Evolutionary conservation across 192 early-diverging fungal species (phyloP), one percentile per base, ranked within the genome.

Genomic region (Mortierella claussenii): DNA sequence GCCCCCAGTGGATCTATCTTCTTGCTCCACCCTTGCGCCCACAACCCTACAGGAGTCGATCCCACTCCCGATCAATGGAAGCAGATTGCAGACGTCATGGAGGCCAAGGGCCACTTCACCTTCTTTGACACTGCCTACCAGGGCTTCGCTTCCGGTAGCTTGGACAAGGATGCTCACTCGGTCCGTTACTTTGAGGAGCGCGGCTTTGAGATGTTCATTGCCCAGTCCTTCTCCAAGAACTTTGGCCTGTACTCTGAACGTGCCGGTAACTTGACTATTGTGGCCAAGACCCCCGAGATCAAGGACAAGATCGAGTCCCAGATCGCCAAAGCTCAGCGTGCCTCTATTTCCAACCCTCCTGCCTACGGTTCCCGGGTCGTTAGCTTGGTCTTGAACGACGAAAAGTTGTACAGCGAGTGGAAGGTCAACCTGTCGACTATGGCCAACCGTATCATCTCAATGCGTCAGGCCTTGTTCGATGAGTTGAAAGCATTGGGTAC

Each of bases 101-200:
- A 82, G 75, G 79, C 84, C 59, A 91, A 92, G 65, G 55, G 65
- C 18, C 96, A 95, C 70, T 93, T 98, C 74, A 90, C 94, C 20
- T 97, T 99, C 88, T 98, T 99, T 68, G 97, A 99, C 80, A 95
- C 91, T 80, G 97, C 97, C 24, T 99, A 99, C 88, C 96, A 98
- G 86, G 97, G 97, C 7, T 99, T 99, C 78, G 96, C 96, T 27
- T 93, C 91, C 11, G 97, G 97, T 45, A 87, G 92, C 78, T 85
- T 98, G 18, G 95, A 95, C 70, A 75, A 87, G 46, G 97, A 99
- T 82, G 96, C 97, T 28, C 90, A 86, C 78, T 94, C 97, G 55
- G 91, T 97, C 37, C 89, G 97, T 18, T 92, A 95, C 79, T 99
- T 99, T 88, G 94, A 94, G 2, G 81, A 89, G 20, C 87, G 90